Base-by-base conservation (phyloP, 2,329 filamentous ascomycete genomes). In the Emmonsiellopsis sp. region DNA sequence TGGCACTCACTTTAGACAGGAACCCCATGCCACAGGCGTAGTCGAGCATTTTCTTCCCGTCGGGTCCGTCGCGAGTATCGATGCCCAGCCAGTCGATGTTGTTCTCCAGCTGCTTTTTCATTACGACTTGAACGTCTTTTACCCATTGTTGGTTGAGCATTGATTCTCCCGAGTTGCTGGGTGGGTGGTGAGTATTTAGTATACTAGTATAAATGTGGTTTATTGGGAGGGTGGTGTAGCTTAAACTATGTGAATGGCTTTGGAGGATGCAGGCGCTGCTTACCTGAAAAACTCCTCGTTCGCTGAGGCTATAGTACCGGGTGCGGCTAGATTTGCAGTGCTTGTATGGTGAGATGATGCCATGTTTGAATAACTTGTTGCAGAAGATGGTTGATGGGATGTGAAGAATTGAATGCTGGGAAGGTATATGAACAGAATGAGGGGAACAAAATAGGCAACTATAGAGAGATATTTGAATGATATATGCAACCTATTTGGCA, bases 1-100 rank as follows among this genome's bases (percentile, higher is more conserved):
- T 36, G 42, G 42, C 13, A 36, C 52, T 49, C 55, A 58, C 57
- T 9, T 42, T 51, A 10, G 56, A 56, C 21, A 57, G 39, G 17
- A 57, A 54, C 7, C 57, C 58, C 27, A 58, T 51, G 17, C 58
- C 58, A 39, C 58, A 60, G 10, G 58, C 58, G 46, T 54, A 60
- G 21, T 60, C 58, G 10, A 60, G 55, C 49, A 60, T 55, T 52
- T 58, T 60, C 36, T n/a, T 48, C 42, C 34, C 40, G 9, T 9
- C 27, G 11, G 2, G 8, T 32, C 45, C 37, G 17, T 14, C 13
- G 7, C 40, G 14, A 11, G 33, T 7, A 9, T 50, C 45, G 32
- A 56, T 53, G 32, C 54, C 56, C 34, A 58, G 46, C 57, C 57
- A 59, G 9, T 53, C n/a, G 6, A 56, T 40, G 42, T 58, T 56